These are phyloP conservation scores for Baeospora myosura DNA, from an alignment of 1,284 basidiomycete genomes.

Conservation along the genomic window DNA sequence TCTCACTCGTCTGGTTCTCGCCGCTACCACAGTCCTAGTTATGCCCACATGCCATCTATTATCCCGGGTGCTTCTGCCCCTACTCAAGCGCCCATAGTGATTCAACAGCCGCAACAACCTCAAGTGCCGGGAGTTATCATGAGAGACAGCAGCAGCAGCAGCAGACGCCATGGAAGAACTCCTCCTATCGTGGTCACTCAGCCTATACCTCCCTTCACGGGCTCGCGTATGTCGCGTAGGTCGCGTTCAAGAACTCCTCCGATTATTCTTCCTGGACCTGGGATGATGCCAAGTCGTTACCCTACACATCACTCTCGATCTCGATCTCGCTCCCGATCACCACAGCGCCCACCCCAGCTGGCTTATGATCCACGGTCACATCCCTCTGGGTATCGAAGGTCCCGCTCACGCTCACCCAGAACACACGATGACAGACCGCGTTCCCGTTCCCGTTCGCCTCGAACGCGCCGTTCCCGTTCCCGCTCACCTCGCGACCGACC, in stretches of 20 bases:
- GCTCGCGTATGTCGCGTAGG: slow-evolving; percentile 1
- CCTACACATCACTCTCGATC: slow-evolving; percentile 2
- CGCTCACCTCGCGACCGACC: slow-evolving; percentile 10
- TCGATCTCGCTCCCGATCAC: slow-evolving; percentile 15
- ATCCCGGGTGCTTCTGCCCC: too few species aligned
- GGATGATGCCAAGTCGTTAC: slow-evolving; percentile 1
- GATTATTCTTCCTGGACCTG: background rate
- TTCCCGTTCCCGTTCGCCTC: slow-evolving; percentile 14
- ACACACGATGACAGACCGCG: slow-evolving; percentile 3
- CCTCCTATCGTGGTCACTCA: slow-evolving; percentile 6
- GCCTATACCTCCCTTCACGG: slow-evolving; percentile 1
- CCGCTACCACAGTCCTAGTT: too few species aligned
- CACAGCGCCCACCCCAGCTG: background rate
- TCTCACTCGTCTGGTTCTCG: too few species aligned
- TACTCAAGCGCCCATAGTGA: too few species aligned
- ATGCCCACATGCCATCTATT: too few species aligned
- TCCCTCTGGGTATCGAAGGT: background rate
- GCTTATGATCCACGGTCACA: background rate
- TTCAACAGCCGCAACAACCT: too few species aligned
- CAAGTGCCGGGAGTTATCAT: too few species aligned
- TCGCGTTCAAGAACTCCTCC: slow-evolving; percentile 6
- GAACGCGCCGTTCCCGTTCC: slow-evolving; percentile 13
- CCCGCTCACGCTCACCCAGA: background rate
- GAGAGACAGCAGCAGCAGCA: slow-evolving; percentile 10
- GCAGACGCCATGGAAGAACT: slow-evolving; percentile 4